Base-by-base conservation (phyloP, 768 basidiomycete genomes). In the Lepiota venenata region DNA sequence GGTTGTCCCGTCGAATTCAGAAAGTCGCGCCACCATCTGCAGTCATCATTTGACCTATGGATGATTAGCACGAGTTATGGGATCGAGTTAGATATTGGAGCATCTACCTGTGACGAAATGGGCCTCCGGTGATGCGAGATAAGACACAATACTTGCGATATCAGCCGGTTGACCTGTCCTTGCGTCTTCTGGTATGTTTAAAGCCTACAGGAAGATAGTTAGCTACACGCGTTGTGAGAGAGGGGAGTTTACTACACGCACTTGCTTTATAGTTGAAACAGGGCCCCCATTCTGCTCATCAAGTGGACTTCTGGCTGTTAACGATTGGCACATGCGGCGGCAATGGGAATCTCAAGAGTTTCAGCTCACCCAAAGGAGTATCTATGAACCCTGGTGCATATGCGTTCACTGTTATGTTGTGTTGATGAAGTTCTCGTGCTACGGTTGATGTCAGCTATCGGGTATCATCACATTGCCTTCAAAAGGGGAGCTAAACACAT, bases 321-420 rank as follows among this genome's bases (percentile, higher is more conserved):
- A 12, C 15, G n/a, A 1, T 10, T n/a, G 1, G 9, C 21, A 9
- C 41, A 10, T 50, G 16, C 15, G 6, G 21, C 14, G 29, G 6
- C 3, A 2, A 50, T 10, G 4, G 20, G 27, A n/a, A 14, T 12
- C 4, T 50, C 5, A 1, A 42, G n/a, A 38, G n/a, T 47, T 11
- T 18, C 22, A 14, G 22, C 25, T n/a, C 29, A 56, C 55, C 18
- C 46, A 56, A 49, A 15, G 49, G 22, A 7, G 55, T 59, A 42
- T 59, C 42, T 27, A 52, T 51, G 20, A 36, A 27, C 44, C 73
- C 71, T 16, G 73, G 72, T 8, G 72, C 70, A 50, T 76, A 74
- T 2, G 73, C 68, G 27, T 78, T 78, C 12, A 75, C 74, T 1
- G 71, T 75, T 32, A 77, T 78, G 7, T 63, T 63, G 50, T 77